These are phyloP conservation scores for Cornus kousa DNA, from an alignment of 148 eudicot species.

Conservation along the genomic window DNA sequence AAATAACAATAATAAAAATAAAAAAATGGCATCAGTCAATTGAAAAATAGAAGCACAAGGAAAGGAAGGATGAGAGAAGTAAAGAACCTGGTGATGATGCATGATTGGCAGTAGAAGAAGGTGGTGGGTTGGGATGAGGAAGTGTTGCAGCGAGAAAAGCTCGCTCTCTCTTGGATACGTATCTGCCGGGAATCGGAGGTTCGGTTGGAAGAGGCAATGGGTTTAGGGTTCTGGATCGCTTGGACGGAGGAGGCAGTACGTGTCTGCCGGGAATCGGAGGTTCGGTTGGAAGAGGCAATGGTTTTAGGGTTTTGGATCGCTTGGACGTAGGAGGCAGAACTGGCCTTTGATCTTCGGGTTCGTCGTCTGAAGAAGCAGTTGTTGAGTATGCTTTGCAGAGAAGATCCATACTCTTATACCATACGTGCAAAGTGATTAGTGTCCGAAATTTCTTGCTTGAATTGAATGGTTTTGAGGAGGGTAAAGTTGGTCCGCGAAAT, in stretches of 20 bases:
- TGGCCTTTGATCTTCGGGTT: constrained; percentile 14
- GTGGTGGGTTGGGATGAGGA: constrained; percentile 5
- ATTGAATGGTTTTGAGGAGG: too few relatives aligned
- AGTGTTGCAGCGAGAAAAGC: constrained; percentile 20
- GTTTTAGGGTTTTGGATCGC: constrained; percentile 12
- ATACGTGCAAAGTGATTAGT: too few relatives aligned
- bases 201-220: constrained; percentile 18
- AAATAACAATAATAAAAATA: too few relatives aligned
- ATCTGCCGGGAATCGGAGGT: constrained; percentile 40
- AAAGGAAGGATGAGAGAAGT: neutral
- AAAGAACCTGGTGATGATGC: constrained; percentile 29
- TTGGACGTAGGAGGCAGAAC: constrained; percentile 24
- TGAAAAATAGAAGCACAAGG: neutral
- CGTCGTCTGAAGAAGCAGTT: constrained; percentile 41
- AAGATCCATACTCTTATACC: constrained; percentile 32
- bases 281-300: constrained; percentile 21
- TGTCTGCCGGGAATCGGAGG: constrained; percentile 18
- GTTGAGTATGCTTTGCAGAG: constrained; percentile 41
- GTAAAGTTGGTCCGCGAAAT: too few relatives aligned
- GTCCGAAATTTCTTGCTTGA: too few relatives aligned
- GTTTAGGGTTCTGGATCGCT: constrained; percentile 17
- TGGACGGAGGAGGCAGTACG: constrained; percentile 20
- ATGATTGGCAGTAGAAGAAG: neutral
- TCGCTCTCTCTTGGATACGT: constrained; percentile 50
- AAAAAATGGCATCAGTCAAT: neutral